Base-by-base conservation (phyloP, 23 red algal species). In the Gracilaria domingensis region DNA sequence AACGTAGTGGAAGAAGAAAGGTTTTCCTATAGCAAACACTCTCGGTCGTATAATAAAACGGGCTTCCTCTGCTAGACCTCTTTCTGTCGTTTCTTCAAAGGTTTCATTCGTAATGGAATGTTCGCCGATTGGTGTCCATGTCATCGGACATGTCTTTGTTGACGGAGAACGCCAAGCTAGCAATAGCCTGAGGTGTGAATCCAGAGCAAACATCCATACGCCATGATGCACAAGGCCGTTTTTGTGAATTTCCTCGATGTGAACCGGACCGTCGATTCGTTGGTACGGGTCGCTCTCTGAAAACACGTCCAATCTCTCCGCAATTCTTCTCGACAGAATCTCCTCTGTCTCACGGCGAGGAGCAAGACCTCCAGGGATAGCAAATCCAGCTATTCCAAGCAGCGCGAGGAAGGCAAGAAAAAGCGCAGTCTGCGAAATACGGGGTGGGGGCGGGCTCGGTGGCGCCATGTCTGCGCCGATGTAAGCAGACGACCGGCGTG, bases 71-170 rank as follows among this genome's bases (percentile, higher is more conserved):
- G 66, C 20, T 29, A 91, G 38, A 45, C 88, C 88, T 39, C 88
- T 47, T 11, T 25, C 21, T 14, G 88, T 74, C 9, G 88, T 74
- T 32, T 82, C n/a, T 57, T 82, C 88, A 49, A 91, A 82, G 1
- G 88, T 82, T 56, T 91, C 88, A 48, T 83, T 81, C 0, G 77
- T 57, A 42, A 91, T 61, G 12, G 78, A 70, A 74, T 91, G 88
- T 57, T 91, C 88, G 33, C 88, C 88, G 25, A 91, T 60, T 57
- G 64, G 75, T 30, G 88, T 39, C 88, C 88, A 91, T 25, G 88
- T 82, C 88, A 83, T 82, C 12, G 88, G 88, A 34, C 88, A 91
- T 5, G 88, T 91, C 42, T 75, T 83, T 54, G 66, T 83, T 4
- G 60, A 21, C 20, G 75, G 88, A 38, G 88, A 75, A 44, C 88